phyloP scores from a whole-genome alignment of 495 filamentous ascomycete species.

The Thozetella sp. region DNA sequence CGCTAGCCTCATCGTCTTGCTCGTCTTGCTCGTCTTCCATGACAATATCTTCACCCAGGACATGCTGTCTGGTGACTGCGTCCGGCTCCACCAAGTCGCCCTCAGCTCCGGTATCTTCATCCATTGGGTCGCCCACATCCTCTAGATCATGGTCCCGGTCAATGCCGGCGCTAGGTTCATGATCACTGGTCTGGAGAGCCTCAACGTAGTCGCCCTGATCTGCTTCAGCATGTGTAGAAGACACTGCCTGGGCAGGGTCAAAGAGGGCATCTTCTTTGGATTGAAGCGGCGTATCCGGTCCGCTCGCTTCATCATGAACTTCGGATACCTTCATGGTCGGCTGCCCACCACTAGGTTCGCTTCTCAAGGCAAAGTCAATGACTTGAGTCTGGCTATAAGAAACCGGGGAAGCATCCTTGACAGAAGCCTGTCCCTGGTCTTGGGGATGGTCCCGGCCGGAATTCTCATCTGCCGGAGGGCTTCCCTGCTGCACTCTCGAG shows the following conservation, averaged over 20 bases:
- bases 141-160: slow-evolving; percentile 1
- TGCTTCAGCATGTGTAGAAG: no score
- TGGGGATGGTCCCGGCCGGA: no score
- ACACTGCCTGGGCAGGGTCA: no score
- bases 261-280: no score
- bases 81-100: slow-evolving; percentile 5
- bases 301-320: no score
- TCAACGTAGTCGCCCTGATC: no score
- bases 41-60: slow-evolving; percentile 4
- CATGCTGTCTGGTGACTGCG: neutral
- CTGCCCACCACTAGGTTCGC: neutral
- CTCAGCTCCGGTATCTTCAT: slow-evolving; percentile 6
- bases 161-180: neutral
- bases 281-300: no score
- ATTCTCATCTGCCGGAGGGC: neutral
- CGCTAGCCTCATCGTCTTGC: slow-evolving; percentile 1
- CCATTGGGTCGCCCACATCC: neutral
- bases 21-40: slow-evolving; percentile 19
- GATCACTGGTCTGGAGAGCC: neutral
- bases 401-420: neutral
- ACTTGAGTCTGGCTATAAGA: slow-evolving; percentile 9
- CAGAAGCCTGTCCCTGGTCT: neutral
- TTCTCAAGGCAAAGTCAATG: slow-evolving; percentile 14
- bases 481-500: neutral
- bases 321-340: no score